Conservation (phyloP, 2,329 filamentous ascomycete species). For the Fusarium pininemorale region DNA sequence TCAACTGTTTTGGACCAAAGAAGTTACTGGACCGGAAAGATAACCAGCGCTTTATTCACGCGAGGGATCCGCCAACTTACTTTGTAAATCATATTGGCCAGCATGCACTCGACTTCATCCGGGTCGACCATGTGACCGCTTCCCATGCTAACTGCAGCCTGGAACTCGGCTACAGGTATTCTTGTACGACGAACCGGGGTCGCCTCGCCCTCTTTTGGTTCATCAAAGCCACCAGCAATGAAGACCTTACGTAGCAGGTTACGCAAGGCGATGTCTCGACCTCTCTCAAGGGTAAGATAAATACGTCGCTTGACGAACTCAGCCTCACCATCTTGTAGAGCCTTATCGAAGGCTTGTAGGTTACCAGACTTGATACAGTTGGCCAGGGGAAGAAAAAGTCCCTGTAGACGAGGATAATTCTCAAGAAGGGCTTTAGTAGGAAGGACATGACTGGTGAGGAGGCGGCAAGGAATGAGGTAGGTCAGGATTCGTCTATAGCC, state of each 20-base stretch:
- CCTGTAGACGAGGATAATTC: constrained; percentile 79
- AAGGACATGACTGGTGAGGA: constrained; percentile 87
- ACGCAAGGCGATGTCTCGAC: constrained; percentile 88
- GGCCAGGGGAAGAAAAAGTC: constrained; percentile 80
- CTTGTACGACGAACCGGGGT: constrained; percentile 75
- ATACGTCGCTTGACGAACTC: constrained; percentile 93
- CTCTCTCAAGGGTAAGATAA: constrained; percentile 92
- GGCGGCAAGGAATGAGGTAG: constrained; percentile 92
- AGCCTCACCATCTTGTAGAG: constrained; percentile 83
- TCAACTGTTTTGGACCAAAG: background rate
- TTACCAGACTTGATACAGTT: constrained; percentile 84
- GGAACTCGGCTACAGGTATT: constrained; percentile 84
- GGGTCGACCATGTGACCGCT: constrained; percentile 75
- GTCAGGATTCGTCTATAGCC: constrained; percentile 80
- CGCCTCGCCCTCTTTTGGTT: constrained; percentile 73
- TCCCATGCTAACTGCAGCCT: constrained; percentile 81
- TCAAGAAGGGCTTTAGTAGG: constrained; percentile 77
- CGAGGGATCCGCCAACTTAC: constrained; percentile 57
- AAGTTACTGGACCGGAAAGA: background rate
- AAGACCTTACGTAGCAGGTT: constrained; percentile 95
- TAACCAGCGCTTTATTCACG: constrained; percentile 7
- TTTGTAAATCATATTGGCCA: constrained; percentile 99
- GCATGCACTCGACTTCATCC: constrained; percentile 93
- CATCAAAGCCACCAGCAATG: constrained; percentile 82
- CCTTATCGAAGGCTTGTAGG: constrained; percentile 83